These are phyloP conservation scores for Erodium texanum DNA, from an alignment of 441 rosid species.

Conservation along the genomic window DNA sequence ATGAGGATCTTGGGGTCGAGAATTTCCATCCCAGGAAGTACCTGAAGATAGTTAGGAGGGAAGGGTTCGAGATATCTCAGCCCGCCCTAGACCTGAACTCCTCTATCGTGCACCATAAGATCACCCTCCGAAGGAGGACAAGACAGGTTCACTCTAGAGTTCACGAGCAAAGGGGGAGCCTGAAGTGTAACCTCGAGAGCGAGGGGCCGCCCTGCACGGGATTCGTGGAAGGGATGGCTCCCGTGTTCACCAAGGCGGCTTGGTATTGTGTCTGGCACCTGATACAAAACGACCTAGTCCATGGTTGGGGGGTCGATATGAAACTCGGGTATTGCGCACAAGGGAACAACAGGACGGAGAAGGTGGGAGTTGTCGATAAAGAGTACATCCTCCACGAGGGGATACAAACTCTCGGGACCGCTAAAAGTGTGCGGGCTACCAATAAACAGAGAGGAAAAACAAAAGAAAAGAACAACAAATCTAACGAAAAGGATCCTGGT, in stretches of 20 bases:
- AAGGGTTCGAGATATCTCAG: constrained; percentile 92
- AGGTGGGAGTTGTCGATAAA: constrained; percentile 79
- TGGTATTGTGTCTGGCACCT: constrained; percentile 99
- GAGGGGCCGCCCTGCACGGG: constrained; percentile 89
- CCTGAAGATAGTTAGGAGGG: constrained; percentile 58
- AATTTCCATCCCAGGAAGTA: constrained; percentile 76
- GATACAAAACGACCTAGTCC: constrained; percentile 92
- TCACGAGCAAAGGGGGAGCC: constrained; percentile 59
- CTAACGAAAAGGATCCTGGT: neutral
- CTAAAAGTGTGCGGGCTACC: neutral
- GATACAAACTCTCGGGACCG: constrained; percentile 60
- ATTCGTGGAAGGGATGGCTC: constrained; percentile 99
- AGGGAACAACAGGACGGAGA: constrained; percentile 72
- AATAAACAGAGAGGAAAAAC: neutral
- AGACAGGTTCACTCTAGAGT: constrained; percentile 83
- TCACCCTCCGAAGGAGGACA: constrained; percentile 59
- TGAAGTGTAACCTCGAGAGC: constrained; percentile 56
- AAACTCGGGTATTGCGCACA: constrained; percentile 92
- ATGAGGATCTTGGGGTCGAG: constrained; percentile 84
- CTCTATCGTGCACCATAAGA: constrained; percentile 78
- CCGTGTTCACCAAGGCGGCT: constrained; percentile 86
- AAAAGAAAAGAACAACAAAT: too few relatives aligned
- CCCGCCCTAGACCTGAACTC: constrained; percentile 91
- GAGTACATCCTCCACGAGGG: constrained; percentile 82
- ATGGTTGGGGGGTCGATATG: constrained; percentile 98